Evolutionary conservation across 306 rosid species (phyloP).

Genomic region (Lagenaria siceraria): DNA sequence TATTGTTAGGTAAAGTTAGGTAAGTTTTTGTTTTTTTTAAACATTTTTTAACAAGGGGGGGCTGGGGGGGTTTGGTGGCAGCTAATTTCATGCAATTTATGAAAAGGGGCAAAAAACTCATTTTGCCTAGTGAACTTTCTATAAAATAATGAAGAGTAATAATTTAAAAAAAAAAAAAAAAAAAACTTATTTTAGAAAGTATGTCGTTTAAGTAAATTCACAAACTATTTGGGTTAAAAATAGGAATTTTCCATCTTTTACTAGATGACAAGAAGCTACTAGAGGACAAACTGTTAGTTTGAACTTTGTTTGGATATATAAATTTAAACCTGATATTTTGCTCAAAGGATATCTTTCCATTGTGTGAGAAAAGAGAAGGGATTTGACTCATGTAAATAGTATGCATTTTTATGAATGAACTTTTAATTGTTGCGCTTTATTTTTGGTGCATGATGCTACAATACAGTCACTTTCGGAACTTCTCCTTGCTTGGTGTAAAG

Average conservation of each 20-base stretch:
- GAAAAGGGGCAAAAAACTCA: too few species aligned
- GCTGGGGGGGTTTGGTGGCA: too few species aligned
- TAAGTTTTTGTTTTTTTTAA: too few species aligned
- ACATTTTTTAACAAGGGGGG: too few species aligned
- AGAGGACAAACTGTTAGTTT: neutral
- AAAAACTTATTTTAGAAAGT: too few species aligned
- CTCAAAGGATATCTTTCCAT: neutral
- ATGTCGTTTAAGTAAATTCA: too few species aligned
- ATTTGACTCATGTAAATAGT: neutral
- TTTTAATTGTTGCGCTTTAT: neutral
- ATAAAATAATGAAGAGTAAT: too few species aligned
- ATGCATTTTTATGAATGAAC: neutral
- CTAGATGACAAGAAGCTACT: neutral
- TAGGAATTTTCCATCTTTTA: neutral
- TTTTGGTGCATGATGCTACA: neutral
- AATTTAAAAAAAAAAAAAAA: too few species aligned
- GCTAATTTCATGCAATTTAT: too few species aligned
- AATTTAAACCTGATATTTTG: neutral
- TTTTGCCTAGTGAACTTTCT: too few species aligned
- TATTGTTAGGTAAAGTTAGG: too few species aligned
- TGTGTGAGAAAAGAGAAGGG: neutral
- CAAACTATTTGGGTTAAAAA: too few species aligned
- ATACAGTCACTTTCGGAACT: neutral
- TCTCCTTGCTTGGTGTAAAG: slow-evolving; percentile 3
- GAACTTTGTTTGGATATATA: neutral